phyloP scores from a whole-genome alignment of 75 land plant genomes.

The Chamaecyparis obtusa region DNA sequence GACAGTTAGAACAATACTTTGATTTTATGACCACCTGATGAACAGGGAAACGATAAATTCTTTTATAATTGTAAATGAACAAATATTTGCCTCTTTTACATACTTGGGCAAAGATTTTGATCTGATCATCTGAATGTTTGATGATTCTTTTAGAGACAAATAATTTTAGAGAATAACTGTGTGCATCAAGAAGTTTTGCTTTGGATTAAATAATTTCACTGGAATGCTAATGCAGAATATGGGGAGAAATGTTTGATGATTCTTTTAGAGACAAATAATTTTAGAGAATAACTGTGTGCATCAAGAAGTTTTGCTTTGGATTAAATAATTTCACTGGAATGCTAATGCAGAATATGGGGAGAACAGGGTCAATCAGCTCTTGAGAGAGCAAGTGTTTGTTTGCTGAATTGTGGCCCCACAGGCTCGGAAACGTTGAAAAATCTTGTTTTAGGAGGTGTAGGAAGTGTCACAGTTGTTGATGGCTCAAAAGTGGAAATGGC shows the following conservation, averaged over 20 bases:
- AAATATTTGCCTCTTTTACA: not conserved
- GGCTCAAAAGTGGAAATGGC: slow-evolving; percentile 66
- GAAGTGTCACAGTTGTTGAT: slow-evolving; percentile 86
- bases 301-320: not conserved
- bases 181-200: not conserved
- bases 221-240: slow-evolving; percentile 54
- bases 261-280: not conserved
- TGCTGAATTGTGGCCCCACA: slow-evolving; percentile 94
- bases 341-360: slow-evolving; percentile 82
- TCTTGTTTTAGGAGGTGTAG: slow-evolving; percentile 94
- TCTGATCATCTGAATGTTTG: not conserved
- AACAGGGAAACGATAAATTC: not conserved
- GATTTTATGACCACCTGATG: too few species aligned
- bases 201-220: not conserved
- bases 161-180: not conserved
- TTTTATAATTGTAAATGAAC: too few species aligned
- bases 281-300: not conserved
- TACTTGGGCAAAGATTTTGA: not conserved
- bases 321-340: not conserved
- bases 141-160: too few species aligned
- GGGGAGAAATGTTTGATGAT: too few species aligned
- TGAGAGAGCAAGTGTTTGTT: slow-evolving; percentile 81
- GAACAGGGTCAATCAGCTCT: slow-evolving; percentile 94
- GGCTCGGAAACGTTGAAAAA: slow-evolving; percentile 94
- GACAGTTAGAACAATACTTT: too few species aligned